These are phyloP conservation scores for Silene uniflora DNA, from an alignment of 148 eudicot genomes.

Conservation along the genomic window DNA sequence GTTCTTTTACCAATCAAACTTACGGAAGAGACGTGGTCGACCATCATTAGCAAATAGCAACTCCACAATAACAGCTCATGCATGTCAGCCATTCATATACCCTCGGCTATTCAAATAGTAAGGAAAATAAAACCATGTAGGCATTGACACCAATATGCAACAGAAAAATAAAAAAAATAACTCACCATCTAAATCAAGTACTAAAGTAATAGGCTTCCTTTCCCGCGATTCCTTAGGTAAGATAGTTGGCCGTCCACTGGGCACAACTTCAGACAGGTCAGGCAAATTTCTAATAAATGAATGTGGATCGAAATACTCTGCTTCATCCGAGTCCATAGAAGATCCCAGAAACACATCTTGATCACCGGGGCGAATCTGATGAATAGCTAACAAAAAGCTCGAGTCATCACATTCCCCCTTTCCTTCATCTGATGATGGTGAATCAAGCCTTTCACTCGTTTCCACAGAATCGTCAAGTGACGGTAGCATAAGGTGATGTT, in stretches of 20 bases:
- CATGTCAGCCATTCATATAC: background rate
- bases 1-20: background rate
- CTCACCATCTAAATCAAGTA: slow-evolving; percentile 96
- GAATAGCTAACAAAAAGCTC: slow-evolving; percentile 73
- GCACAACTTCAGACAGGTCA: slow-evolving; percentile 52
- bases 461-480: slow-evolving; percentile 54
- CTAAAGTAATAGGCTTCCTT: slow-evolving; percentile 64
- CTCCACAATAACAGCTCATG: background rate
- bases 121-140: background rate
- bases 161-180: background rate
- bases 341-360: slow-evolving; percentile 51
- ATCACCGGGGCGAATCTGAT: slow-evolving; percentile 59
- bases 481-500: slow-evolving; percentile 56
- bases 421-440: slow-evolving; percentile 35
- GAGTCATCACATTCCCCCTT: slow-evolving; percentile 41
- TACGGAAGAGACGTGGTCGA: background rate
- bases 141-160: background rate
- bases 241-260: slow-evolving; percentile 34
- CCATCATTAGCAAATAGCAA: background rate
- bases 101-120: background rate
- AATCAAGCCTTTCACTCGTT: slow-evolving; percentile 35
- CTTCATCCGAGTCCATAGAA: slow-evolving; percentile 49
- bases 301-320: slow-evolving; percentile 72
- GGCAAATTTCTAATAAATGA: slow-evolving; percentile 69
- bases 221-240: slow-evolving; percentile 44